phyloP scores from a whole-genome alignment of 768 basidiomycete genomes.

The Holtermannia corniformis region DNA sequence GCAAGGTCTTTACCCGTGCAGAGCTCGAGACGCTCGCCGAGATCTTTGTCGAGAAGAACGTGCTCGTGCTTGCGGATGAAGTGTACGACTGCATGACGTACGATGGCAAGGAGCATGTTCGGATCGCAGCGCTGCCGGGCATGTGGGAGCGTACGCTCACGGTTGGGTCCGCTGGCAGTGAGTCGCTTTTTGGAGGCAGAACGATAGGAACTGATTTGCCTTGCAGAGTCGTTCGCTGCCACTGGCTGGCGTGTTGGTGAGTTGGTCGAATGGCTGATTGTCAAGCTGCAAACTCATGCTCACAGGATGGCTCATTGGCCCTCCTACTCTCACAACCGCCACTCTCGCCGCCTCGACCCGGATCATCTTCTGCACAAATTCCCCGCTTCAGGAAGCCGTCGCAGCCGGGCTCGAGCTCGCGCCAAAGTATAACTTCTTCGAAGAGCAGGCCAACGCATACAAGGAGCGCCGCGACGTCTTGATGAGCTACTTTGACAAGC shows the following conservation, averaged over 20 bases:
- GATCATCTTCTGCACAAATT: conserved; percentile 91
- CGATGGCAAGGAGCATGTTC: conserved; percentile 76
- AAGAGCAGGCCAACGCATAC: conserved; percentile 66
- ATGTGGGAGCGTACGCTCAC: conserved; percentile 99
- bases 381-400: conserved; percentile 87
- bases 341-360: conserved; percentile 84
- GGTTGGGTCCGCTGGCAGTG: conserved; percentile 89
- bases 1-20: conserved; percentile 78
- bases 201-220: conserved; percentile 2
- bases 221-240: conserved; percentile 83
- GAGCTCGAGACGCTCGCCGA: conserved; percentile 80
- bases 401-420: conserved; percentile 83
- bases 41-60: conserved; percentile 81
- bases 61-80: conserved; percentile 91
- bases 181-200: conserved; percentile 28
- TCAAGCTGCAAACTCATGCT: background rate
- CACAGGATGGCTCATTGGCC: conserved; percentile 82
- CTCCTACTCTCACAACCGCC: conserved; percentile 67
- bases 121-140: conserved; percentile 86
- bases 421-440: conserved; percentile 62
- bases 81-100: conserved; percentile 96
- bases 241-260: conserved; percentile 82
- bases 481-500: conserved; percentile 63
- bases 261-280: no score
- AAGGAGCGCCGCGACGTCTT: conserved; percentile 67